phyloP scores from a whole-genome alignment of 1,284 basidiomycete genomes.

The Ceratobasidium sp. region DNA sequence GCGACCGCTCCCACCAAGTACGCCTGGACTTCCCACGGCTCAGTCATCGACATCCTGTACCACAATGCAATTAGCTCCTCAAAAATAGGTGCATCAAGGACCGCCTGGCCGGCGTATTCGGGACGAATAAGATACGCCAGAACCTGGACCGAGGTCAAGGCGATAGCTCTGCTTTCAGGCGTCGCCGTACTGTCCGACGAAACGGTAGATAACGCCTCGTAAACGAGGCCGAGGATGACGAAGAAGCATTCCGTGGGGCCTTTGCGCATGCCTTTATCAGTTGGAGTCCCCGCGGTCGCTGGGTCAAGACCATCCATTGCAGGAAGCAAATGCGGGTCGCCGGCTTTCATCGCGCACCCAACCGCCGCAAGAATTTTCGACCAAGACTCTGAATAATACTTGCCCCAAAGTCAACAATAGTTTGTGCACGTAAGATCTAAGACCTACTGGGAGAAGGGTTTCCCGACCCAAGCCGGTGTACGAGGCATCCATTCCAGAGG shows the following conservation, averaged over 20 bases:
- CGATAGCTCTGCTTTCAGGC: constrained; percentile 60
- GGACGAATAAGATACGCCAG: constrained; percentile 83
- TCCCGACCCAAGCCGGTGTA: constrained; percentile 91
- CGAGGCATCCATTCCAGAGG: constrained; percentile 81
- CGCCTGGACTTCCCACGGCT: constrained; percentile 78
- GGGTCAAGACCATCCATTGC: constrained; percentile 85
- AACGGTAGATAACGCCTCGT: constrained; percentile 85
- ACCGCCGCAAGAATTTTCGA: constrained; percentile 89
- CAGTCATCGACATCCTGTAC: constrained; percentile 91
- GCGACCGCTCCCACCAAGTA: constrained; percentile 82
- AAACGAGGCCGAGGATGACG: constrained; percentile 91
- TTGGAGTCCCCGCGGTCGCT: constrained; percentile 51
- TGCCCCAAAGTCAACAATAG: neutral
- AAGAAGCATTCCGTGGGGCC: constrained; percentile 90
- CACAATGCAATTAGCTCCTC: constrained; percentile 91
- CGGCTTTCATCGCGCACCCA: constrained; percentile 80
- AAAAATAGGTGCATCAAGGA: constrained; percentile 85
- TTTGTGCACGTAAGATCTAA: too few species aligned
- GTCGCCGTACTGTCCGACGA: constrained; percentile 67
- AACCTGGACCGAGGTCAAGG: constrained; percentile 81
- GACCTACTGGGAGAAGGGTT: constrained; percentile 85
- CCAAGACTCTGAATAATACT: constrained; percentile 93
- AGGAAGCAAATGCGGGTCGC: constrained; percentile 76
- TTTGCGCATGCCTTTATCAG: constrained; percentile 60
- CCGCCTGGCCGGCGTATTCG: constrained; percentile 83